Evolutionary conservation across 1,284 basidiomycete genomes (phyloP), one percentile per base, ranked within the genome.

Genomic region (Ustanciosporium gigantosporum): DNA sequence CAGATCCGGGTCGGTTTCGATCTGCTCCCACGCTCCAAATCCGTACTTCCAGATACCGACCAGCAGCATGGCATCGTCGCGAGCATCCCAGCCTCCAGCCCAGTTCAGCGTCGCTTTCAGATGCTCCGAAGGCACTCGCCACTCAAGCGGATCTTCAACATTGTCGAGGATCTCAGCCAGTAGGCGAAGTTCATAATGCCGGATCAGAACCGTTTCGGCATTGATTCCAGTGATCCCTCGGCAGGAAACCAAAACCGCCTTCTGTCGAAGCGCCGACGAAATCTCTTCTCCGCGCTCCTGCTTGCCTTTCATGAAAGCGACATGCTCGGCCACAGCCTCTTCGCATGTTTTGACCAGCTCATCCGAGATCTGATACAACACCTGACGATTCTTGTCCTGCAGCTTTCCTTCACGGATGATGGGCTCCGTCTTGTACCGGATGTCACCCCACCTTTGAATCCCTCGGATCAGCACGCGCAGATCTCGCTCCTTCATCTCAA

Each of bases 401-500:
- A 98, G 84, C 79, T 92, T 93, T n/a, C 92, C 84, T 78, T 98
- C 94, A 48, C 82, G 82, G 58, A 94, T 92, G 71, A 98, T 96
- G 46, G 88, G 83, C 50, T 96, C 91, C 79, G 94, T 96, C 37
- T 94, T 88, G 69, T 89, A 87, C 42, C 91, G 86, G 60, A 98
- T 91, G 78, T 98, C 94, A 23, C 95, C 95, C 92, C 94, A 98
- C 49, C 92, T 88, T 76, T 96, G 92, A 68, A 99, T 83, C 75
- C 91, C 94, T 62, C 94, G 86, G 59, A 97, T 91, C 32, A 99
- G 84, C 32, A 94, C 91, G 61, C 95, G 91, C 25, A 97, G 86
- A 77, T 99, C 95, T 37, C 94, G 87, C 78, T 97, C 93, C 79
- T 93, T 97, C 59, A 99, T 83, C 78, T 96, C 92, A 83, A 96